Percentiles rank a stretch among this genome's conserved stretches.
Evolutionary conservation across 768 basidiomycete species (phyloP).

Genomic region (Crucibulum laeve): DNA sequence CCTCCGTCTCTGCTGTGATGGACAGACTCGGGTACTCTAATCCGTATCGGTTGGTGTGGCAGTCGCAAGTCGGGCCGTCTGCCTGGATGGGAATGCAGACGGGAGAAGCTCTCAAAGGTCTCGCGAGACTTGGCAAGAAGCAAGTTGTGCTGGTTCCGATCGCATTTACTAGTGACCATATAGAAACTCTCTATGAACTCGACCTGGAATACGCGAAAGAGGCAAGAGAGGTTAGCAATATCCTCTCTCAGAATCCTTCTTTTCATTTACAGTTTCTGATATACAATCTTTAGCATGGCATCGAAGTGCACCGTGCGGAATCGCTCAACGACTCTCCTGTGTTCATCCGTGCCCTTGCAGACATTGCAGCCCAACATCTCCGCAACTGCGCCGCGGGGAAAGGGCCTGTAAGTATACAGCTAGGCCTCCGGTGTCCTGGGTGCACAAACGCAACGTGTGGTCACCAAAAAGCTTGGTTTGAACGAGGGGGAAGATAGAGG

Average conservation of each 20-base stretch:
- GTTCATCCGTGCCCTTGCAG: conserved; percentile 92
- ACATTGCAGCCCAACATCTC: conserved; percentile 82
- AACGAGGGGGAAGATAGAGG: conserved; percentile 56
- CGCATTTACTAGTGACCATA: conserved; percentile 98
- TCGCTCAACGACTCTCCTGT: conserved; percentile 95
- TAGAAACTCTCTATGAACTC: conserved; percentile 96
- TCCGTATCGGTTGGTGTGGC: conserved; percentile 95
- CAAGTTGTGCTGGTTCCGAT: conserved; percentile 86
- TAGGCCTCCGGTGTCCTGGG: conserved; percentile 87
- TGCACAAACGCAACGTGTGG: conserved; percentile 89
- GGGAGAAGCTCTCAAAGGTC: conserved; percentile 82
- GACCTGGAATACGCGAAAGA: conserved; percentile 93
- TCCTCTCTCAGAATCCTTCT: conserved; percentile 6
- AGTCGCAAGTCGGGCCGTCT: conserved; percentile 94
- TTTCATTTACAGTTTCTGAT: conserved; percentile 14
- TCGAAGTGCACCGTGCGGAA: conserved; percentile 84
- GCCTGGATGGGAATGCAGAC: conserved; percentile 99
- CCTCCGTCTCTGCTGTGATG: conserved; percentile 94
- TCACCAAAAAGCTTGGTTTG: conserved; percentile 87
- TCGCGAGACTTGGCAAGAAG: conserved; percentile 72
- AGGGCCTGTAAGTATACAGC: conserved; percentile 71
- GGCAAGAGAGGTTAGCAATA: conserved; percentile 71
- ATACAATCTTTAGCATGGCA: conserved; percentile 64
- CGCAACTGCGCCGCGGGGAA: conserved; percentile 53
- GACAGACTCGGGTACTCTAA: conserved; percentile 71